Conservation (phyloP, 441 rosid species). For the Populus hybrid region DNA sequence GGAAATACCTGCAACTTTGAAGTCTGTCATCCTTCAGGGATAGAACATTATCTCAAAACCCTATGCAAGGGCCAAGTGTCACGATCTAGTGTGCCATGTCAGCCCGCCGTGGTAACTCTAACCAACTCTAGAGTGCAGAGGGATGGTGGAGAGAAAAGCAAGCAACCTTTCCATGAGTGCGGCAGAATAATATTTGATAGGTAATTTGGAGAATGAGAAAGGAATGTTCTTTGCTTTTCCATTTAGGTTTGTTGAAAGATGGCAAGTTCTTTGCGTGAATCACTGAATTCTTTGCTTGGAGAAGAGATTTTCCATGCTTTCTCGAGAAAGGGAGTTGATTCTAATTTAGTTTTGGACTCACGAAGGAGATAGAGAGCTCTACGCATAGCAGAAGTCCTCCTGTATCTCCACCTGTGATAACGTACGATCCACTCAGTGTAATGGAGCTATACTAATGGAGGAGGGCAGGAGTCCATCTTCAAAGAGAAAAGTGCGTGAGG, state of each 20-base stretch:
- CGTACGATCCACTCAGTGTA: no score
- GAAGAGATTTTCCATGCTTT: background rate
- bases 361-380: no score
- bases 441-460: no score
- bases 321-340: background rate
- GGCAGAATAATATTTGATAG: no score
- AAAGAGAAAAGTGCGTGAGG: no score
- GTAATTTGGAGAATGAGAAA: no score
- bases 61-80: constrained; percentile 17
- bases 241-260: background rate
- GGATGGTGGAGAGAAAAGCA: background rate
- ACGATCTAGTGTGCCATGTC: constrained; percentile 7
- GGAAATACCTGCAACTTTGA: background rate
- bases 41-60: background rate
- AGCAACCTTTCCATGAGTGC: background rate
- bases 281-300: background rate
- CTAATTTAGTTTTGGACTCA: no score
- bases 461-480: no score
- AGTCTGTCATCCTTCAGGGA: background rate
- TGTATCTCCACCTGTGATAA: no score
- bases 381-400: no score
- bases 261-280: background rate
- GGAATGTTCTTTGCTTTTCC: background rate
- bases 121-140: background rate
- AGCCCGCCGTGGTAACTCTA: background rate